Evolutionary conservation across 2,329 filamentous ascomycete species (phyloP), one percentile per base, ranked within the genome.

Genomic region (Pestalotiopsis sp.): DNA sequence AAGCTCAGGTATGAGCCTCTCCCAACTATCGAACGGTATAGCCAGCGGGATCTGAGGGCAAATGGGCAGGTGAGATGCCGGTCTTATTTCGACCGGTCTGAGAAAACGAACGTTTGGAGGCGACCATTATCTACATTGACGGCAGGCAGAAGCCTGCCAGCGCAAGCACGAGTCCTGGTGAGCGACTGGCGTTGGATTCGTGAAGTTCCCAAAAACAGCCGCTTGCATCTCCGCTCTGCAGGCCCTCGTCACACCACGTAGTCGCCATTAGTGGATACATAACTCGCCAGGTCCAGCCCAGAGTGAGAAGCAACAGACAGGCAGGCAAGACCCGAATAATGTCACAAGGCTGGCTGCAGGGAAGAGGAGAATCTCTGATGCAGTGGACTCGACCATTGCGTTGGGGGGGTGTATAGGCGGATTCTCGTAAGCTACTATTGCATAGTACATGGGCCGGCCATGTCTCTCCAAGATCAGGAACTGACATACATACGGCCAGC

Each of bases 171-270:
- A 61, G 36, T 27, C 31, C 17, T 20, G 59, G 59, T 39, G 59
- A 38, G 25, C 12, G 27, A 61, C 27, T 36, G 63, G 63, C 39
- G 12, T 25, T 25, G 39, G 45, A 31, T 20, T 57, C 41, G 23
- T 57, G 39, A 36, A 36, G 25, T 38, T 59, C 64, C 68, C 68
- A 56, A 69, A 69, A 64, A 59, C 17, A 64, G 68, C 64, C 52
- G 38, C 17, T 49, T 69, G 68, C 68, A 69, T 61, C 17, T 39
- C 36, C 17, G 17, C 25, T 59, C 60, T 69, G 64, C 68, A 69
- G 68, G 45, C 57, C 49, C 68, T 67, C 62, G 68, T 69, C 64
- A 66, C 65, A 66, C 64, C 68, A 69, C 64, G 64, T 69, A 69
- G 64, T 59, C 65, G 56, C 61, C 45, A 31, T 61, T 63, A 67